Percentiles rank a stretch among this genome's conserved stretches.
phyloP scores from a whole-genome alignment of 140 eudicot species.

The Bidens hawaiensis region DNA sequence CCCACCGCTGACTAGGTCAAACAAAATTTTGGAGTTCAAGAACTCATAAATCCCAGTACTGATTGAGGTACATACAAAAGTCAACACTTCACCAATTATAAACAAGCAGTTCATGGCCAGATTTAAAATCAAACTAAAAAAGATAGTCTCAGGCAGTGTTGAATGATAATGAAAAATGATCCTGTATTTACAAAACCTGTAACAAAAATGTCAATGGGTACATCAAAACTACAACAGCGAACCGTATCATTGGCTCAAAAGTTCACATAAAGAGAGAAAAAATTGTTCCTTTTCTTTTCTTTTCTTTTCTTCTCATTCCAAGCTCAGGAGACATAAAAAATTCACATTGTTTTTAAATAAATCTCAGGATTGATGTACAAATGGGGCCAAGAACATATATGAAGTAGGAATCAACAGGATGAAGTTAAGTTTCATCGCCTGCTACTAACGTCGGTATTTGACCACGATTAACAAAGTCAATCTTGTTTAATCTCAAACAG shows the following conservation, averaged over 20 bases:
- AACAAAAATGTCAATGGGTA: not conserved
- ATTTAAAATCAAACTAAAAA: conserved; percentile 6
- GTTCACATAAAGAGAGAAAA: not conserved
- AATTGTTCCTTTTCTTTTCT: not conserved
- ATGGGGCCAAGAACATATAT: not conserved
- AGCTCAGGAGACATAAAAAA: not conserved
- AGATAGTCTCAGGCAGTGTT: not conserved
- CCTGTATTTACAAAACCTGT: conserved; percentile 15
- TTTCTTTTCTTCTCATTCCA: not conserved
- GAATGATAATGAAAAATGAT: conserved; percentile 3
- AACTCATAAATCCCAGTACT: conserved; percentile 35
- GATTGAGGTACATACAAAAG: conserved; percentile 32
- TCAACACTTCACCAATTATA: not conserved
- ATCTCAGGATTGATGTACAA: conserved; percentile 7
- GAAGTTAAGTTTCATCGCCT: conserved; percentile 30
- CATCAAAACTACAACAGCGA: conserved; percentile 9
- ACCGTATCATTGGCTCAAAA: not conserved
- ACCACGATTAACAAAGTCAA: conserved; percentile 77
- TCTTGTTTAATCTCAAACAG: conserved; percentile 81
- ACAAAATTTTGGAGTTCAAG: conserved; percentile 17
- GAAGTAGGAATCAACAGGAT: conserved; percentile 18
- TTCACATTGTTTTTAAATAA: conserved; percentile 1
- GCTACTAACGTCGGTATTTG: conserved; percentile 81
- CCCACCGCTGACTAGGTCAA: conserved; percentile 29
- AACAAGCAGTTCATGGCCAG: not conserved